phyloP scores from a whole-genome alignment of 345 rosid genomes.

The Moricandia moricandioides region DNA sequence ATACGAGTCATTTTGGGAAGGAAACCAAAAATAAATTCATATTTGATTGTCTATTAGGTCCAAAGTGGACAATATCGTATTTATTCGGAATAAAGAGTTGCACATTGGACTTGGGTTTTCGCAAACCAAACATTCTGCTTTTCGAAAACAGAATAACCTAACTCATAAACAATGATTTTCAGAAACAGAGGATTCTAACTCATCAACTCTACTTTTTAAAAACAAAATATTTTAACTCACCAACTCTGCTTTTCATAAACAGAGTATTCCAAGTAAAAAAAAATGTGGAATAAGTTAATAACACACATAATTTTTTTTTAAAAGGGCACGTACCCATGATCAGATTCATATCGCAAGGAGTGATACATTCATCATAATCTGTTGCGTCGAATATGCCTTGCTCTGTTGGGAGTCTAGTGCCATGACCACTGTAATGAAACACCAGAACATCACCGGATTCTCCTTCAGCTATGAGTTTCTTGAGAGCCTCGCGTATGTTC shows the following conservation, averaged over 20 bases:
- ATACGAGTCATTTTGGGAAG: too few species aligned
- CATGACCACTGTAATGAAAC: conserved; percentile 95
- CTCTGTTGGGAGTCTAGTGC: conserved; percentile 83
- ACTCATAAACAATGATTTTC: too few species aligned
- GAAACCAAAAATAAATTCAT: too few species aligned
- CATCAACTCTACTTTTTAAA: neutral
- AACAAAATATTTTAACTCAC: neutral
- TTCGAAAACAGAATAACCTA: too few species aligned
- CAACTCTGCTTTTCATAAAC: neutral
- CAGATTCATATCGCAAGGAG: conserved; percentile 35
- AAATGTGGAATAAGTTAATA: too few species aligned
- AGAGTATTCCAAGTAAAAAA: neutral
- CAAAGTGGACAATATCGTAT: too few species aligned
- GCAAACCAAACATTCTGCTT: too few species aligned
- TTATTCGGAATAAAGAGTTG: too few species aligned
- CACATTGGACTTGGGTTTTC: too few species aligned
- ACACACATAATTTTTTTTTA: too few species aligned
- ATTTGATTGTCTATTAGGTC: too few species aligned
- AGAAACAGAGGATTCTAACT: neutral
- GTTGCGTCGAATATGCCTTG: conserved; percentile 67
- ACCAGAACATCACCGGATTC: conserved; percentile 58
- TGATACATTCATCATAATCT: conserved; percentile 67
- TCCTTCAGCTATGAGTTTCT: conserved; percentile 46
- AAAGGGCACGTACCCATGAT: conserved; percentile 8
- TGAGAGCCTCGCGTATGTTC: conserved; percentile 56